Evolutionary conservation across 2,329 filamentous ascomycete genomes (phyloP).

Genomic region (Diplodia mutila): DNA sequence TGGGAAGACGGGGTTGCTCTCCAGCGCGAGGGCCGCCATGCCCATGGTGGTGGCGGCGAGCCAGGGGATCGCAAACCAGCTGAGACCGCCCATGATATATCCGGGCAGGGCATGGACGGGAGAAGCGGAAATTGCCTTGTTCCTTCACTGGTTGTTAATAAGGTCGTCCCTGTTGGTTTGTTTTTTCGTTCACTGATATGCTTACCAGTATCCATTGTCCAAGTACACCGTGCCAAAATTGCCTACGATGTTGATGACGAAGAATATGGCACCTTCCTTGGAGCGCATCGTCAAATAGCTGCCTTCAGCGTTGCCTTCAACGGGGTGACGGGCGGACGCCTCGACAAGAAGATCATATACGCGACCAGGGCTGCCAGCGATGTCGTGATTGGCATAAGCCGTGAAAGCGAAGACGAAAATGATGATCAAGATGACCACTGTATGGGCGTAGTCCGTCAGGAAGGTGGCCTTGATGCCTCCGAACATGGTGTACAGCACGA

Average conservation of each 20-base stretch:
- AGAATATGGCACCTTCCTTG: slow-evolving; percentile 82
- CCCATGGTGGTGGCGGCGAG: slow-evolving; percentile 88
- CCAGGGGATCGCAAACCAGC: slow-evolving; percentile 94
- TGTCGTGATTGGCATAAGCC: slow-evolving; percentile 73
- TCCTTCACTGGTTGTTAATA: slow-evolving; percentile 58
- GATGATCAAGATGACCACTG: slow-evolving; percentile 80
- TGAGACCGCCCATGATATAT: slow-evolving; percentile 83
- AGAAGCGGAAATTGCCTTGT: slow-evolving; percentile 88
- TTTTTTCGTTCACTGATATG: background rate
- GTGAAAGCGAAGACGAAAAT: slow-evolving; percentile 85
- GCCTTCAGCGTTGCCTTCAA: slow-evolving; percentile 77
- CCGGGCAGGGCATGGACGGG: slow-evolving; percentile 85
- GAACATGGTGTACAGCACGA: slow-evolving; percentile 76
- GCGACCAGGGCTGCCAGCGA: slow-evolving; percentile 72
- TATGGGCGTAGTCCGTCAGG: slow-evolving; percentile 84
- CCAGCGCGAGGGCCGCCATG: slow-evolving; percentile 77
- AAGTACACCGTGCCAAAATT: slow-evolving; percentile 85
- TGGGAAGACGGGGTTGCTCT: slow-evolving; percentile 72
- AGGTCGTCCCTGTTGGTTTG: background rate
- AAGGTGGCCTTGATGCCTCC: slow-evolving; percentile 72
- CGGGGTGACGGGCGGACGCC: slow-evolving; percentile 70
- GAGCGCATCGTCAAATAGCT: slow-evolving; percentile 88
- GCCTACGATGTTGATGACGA: slow-evolving; percentile 86
- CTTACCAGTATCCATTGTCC: slow-evolving; percentile 69
- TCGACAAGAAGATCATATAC: slow-evolving; percentile 79